A percentile compares a stretch with the other conserved stretches of the same genome.
Conservation (phyloP, 2,329 filamentous ascomycete species). For the Cadophora luteo-olivacea region DNA sequence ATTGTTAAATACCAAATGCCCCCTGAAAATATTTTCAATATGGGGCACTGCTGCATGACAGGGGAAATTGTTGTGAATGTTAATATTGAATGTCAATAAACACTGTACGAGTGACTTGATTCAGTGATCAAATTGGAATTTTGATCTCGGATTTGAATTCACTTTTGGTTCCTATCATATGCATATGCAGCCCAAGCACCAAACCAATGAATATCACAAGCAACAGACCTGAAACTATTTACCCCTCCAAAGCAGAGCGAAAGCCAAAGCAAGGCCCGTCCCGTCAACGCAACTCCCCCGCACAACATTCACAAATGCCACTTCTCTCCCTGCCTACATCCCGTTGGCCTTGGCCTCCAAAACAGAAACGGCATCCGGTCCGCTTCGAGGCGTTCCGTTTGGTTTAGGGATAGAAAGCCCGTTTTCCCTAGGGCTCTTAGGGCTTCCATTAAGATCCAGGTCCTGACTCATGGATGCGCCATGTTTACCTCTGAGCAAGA, state of each 20-base stretch:
- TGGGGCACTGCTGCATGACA: background rate
- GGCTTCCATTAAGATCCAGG: conserved; percentile 44
- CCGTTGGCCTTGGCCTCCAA: conserved; percentile 51
- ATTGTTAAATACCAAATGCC: background rate
- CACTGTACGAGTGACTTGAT: background rate
- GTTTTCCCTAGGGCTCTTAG: conserved; percentile 33
- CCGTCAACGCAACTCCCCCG: conserved; percentile 25
- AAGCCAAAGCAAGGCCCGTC: conserved; percentile 24
- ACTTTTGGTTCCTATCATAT: conserved; percentile 28
- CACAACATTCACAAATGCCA: conserved; percentile 7
- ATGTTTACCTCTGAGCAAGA: conserved; percentile 64
- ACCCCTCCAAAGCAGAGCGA: conserved; percentile 31
- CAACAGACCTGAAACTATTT: conserved; percentile 33
- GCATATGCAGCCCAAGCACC: conserved; percentile 20
- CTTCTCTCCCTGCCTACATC: conserved; percentile 29
- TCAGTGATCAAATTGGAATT: background rate
- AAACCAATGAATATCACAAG: conserved; percentile 18
- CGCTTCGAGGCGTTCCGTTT: conserved; percentile 36
- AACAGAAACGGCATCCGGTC: conserved; percentile 45
- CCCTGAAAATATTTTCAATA: conserved; percentile 19
- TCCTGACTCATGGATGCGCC: conserved; percentile 51
- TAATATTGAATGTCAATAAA: background rate
- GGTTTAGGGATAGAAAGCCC: conserved; percentile 39
- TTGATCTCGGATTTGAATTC: conserved; percentile 13
- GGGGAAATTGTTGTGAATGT: background rate